Evolutionary conservation across 2,329 filamentous ascomycete species (phyloP), one percentile per base, ranked within the genome.

Genomic region (Graphilbum sp.): DNA sequence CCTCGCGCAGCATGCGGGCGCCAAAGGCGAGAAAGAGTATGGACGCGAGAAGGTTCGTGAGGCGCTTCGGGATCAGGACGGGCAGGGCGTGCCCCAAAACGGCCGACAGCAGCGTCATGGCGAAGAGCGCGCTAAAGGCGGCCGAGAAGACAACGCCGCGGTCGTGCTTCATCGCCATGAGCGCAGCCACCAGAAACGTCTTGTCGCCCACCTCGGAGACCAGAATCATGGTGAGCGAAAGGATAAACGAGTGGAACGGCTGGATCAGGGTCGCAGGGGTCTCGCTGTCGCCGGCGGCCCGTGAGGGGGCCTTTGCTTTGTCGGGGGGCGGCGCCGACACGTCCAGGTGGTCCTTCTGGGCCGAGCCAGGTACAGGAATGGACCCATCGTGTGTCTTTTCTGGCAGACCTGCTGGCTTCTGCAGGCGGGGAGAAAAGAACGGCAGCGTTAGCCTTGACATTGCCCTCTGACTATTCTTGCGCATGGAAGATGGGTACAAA

Each of bases 121-220:
- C 72, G 42, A 94, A 73, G 34, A 98, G 67, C 10, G 90, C 92
- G 38, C 79, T 76, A 50, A 94, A 88, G n/a, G 90, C 90, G 8
- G 90, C 86, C 2, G 84, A 82, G 61, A 98, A 98, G 44, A 98
- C 90, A 12, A 96, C 71, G 46, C 94, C 64, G 37, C 90, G 79
- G 44, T 90, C 81, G 52, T 98, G 88, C 55, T 94, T 90, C 90
- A 98, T 98, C 12, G 90, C 90, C 90, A 98, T 98, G 16, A 98
- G 72, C 8, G 87, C 88, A 7, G 90, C 90, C 18, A 98, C 85
- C 32, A 98, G 69, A 64, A 98, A 98, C 0, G 90, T 98, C 63
- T 98, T 98, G 71, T 98, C 90, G 45, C 90, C 90, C 50, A 98
- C 76, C 57, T 98, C 90, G 34, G 88, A 95, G 50, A 96, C 80